Evolutionary conservation across 768 basidiomycete species (phyloP).

Genomic region (Russula lepida): DNA sequence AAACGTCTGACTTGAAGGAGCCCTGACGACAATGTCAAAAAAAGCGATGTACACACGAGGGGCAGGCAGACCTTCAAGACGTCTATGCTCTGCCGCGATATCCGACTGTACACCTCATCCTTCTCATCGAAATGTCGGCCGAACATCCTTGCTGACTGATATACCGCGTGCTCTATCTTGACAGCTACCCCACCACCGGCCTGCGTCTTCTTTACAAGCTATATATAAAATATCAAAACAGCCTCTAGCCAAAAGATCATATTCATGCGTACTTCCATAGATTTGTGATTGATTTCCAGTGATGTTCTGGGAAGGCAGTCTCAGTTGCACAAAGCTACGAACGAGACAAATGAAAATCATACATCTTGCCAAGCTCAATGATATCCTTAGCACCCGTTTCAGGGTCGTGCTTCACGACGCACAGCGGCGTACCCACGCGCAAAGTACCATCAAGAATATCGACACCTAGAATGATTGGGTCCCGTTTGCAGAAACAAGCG

Average conservation of each 20-base stretch:
- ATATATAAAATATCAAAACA: constrained; percentile 1
- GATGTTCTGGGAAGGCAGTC: constrained; percentile 56
- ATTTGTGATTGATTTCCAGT: constrained; percentile 94
- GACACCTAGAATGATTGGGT: constrained; percentile 94
- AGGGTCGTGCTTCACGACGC: constrained; percentile 89
- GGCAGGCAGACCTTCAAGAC: constrained; percentile 69
- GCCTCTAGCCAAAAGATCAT: neutral
- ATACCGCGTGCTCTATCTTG: constrained; percentile 96
- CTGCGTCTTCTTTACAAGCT: constrained; percentile 89
- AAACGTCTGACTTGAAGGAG: constrained; percentile 82
- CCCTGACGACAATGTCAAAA: constrained; percentile 36
- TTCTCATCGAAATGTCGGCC: constrained; percentile 95
- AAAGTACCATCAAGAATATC: constrained; percentile 92
- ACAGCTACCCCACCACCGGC: constrained; percentile 96
- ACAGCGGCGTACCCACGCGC: constrained; percentile 87
- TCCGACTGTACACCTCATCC: constrained; percentile 85
- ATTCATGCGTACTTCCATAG: constrained; percentile 52
- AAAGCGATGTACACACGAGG: neutral
- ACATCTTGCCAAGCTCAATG: constrained; percentile 92
- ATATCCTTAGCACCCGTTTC: constrained; percentile 84
- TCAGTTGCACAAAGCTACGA: neutral
- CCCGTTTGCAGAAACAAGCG: constrained; percentile 92
- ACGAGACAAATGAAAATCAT: constrained; percentile 26
- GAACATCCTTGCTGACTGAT: constrained; percentile 92
- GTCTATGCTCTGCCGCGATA: constrained; percentile 90